These are phyloP conservation scores for Polyrhizophydium stewartii DNA, from an alignment of 371 early-diverging fungal species.

Conservation along the genomic window DNA sequence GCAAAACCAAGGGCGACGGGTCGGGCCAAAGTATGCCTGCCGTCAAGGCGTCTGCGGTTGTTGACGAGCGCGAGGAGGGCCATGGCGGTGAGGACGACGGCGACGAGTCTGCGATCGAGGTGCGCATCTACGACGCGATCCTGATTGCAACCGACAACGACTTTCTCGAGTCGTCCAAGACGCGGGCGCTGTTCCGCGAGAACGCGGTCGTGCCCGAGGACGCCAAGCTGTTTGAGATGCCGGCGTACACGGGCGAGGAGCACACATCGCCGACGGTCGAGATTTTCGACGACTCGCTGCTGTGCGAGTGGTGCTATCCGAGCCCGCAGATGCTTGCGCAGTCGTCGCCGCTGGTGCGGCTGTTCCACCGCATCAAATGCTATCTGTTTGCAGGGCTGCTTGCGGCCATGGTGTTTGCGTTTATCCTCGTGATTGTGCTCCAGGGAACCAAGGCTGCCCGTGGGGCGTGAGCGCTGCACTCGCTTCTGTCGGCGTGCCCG, in stretches of 20 bases:
- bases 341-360: slow-evolving; percentile 14
- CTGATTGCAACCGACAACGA: slow-evolving; percentile 56
- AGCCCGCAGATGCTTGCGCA: slow-evolving; percentile 13
- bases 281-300: slow-evolving; percentile 25
- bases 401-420: slow-evolving; percentile 21
- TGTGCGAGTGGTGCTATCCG: slow-evolving; percentile 48
- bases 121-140: slow-evolving; percentile 38
- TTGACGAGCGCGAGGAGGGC: background rate
- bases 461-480: background rate
- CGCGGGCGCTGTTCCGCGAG: slow-evolving; percentile 37
- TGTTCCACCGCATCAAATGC: slow-evolving; percentile 38
- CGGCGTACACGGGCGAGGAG: slow-evolving; percentile 32
- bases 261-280: slow-evolving; percentile 10
- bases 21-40: no score
- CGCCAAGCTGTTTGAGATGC: slow-evolving; percentile 54
- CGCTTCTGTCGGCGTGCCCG: no score
- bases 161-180: slow-evolving; percentile 44
- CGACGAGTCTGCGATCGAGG: background rate
- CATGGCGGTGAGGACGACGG: background rate
- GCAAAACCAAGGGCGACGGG: no score
- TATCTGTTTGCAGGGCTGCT: slow-evolving; percentile 26
- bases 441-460: background rate
- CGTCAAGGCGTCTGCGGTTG: background rate
- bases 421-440: slow-evolving; percentile 16
- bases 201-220: slow-evolving; percentile 46